Base-by-base conservation (phyloP, 352 stramenopile species). In the Thraustotheca clavata region DNA sequence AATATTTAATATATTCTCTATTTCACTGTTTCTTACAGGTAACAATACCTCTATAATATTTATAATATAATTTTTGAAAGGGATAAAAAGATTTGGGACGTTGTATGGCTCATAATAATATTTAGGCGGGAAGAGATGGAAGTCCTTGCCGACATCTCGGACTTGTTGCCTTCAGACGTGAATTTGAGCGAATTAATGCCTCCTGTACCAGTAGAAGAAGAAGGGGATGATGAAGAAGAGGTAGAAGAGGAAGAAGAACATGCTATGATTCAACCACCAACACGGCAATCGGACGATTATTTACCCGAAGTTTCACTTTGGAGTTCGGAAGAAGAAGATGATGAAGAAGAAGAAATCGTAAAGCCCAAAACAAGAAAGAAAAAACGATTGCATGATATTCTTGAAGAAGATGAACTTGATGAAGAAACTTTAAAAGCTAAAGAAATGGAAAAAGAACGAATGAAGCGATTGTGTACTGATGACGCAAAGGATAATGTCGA, bases 371-470 rank as follows among this genome's bases (percentile, higher is more conserved):
- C 74, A 55, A 70, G 75, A 26, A 77, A 76, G 32, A 80, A 81
- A 20, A 76, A 80, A 41, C 74, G 86, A 52, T 78, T 93, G 49
- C 78, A 77, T 0, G 74, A 83, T 16, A 71, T 93, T 6, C 73
- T 86, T 31, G 73, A 76, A 33, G 85, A 94, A 62, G 69, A 79
- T 26, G 83, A 91, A 3, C 68, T 94, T 12, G 80, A 89, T 0
- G 73, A 80, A 26, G 77, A 71, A 12, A 91, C 85, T 38, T 70
- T 69, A 3, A 76, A 67, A 36, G 85, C 82, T 7, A 79, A 81
- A 1, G 75, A 87, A 18, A 77, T 76, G 1, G 85, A 94, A 60
- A 76, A 80, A 29, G 75, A 69, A 36, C 80, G 82, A 20, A 76
- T 76, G 49, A 61, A 68, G 36, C n/a, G 47, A 4, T 62, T 61